These are phyloP conservation scores for Solidago caesia DNA, from an alignment of 129 eudicot species.

Conservation along the genomic window DNA sequence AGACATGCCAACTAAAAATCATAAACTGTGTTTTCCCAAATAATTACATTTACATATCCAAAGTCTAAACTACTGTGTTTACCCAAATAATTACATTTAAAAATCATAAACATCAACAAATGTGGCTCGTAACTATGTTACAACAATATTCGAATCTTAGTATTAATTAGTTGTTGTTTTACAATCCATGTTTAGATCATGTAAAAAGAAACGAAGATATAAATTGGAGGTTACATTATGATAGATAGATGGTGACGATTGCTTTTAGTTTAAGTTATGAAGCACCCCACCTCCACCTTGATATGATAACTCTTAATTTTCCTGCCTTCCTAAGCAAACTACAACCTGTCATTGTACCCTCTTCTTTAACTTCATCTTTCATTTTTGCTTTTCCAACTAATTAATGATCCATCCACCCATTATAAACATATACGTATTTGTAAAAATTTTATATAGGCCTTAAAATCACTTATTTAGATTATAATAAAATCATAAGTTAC, in stretches of 20 bases:
- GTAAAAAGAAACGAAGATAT: not conserved
- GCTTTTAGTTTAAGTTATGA: slow-evolving; percentile 17
- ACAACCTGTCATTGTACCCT: slow-evolving; percentile 21
- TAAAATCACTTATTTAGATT: no score
- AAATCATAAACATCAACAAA: not conserved
- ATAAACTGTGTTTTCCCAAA: not conserved
- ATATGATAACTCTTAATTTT: slow-evolving; percentile 8
- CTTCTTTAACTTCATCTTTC: slow-evolving; percentile 11
- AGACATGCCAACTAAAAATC: not conserved
- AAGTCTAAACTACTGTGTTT: no score
- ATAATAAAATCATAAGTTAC: no score
- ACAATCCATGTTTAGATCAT: not conserved
- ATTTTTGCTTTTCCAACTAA: slow-evolving; percentile 11
- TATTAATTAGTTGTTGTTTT: not conserved
- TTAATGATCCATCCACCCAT: not conserved
- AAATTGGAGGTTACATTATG: not conserved
- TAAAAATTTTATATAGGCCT: no score
- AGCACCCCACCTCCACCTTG: slow-evolving; percentile 13
- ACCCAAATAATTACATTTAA: not conserved
- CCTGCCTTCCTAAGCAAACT: slow-evolving; percentile 20
- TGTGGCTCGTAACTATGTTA: not conserved
- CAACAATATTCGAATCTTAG: not conserved
- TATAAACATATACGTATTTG: not conserved
- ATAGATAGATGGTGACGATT: not conserved
- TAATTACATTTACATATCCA: no score